phyloP scores from a whole-genome alignment of 495 filamentous ascomycete species.

The Glutinoglossum americanum region DNA sequence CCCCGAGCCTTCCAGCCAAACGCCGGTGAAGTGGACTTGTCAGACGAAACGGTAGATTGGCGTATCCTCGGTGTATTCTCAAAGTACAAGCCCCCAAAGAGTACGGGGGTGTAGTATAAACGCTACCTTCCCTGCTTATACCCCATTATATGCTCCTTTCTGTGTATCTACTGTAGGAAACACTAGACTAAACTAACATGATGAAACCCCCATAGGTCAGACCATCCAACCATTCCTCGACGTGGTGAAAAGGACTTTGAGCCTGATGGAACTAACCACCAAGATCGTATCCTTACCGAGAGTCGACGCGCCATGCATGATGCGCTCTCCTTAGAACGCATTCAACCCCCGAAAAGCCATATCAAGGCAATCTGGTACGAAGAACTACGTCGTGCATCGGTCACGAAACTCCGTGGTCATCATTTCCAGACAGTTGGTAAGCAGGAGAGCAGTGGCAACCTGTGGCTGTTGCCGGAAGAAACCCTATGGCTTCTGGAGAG shows the following conservation, averaged over 20 bases:
- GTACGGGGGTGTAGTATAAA: background rate
- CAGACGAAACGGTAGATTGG: slow-evolving; percentile 79
- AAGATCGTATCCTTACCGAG: slow-evolving; percentile 50
- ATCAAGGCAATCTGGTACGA: slow-evolving; percentile 32
- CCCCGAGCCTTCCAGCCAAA: slow-evolving; percentile 1
- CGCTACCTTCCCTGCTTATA: background rate
- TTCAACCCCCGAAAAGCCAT: slow-evolving; percentile 33
- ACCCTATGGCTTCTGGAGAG: slow-evolving; percentile 73
- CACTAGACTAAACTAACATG: slow-evolving; percentile 3
- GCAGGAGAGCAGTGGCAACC: slow-evolving; percentile 29
- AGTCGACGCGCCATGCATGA: slow-evolving; percentile 82
- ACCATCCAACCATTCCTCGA: slow-evolving; percentile 33
- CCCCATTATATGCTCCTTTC: background rate
- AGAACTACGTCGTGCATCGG: slow-evolving; percentile 16
- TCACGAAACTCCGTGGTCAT: slow-evolving; percentile 27
- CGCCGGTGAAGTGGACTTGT: slow-evolving; percentile 35
- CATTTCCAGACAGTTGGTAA: slow-evolving; percentile 37
- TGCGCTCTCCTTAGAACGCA: slow-evolving; percentile 49
- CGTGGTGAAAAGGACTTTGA: slow-evolving; percentile 96
- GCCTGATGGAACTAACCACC: slow-evolving; percentile 63
- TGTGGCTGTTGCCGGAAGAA: slow-evolving; percentile 86
- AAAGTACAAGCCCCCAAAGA: slow-evolving; percentile 15
- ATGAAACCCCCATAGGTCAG: background rate
- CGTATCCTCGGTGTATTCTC: slow-evolving; percentile 44
- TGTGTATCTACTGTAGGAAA: background rate